These are phyloP conservation scores for Apiospora sp. DNA, from an alignment of 2,329 filamentous ascomycete genomes.

Conservation along the genomic window DNA sequence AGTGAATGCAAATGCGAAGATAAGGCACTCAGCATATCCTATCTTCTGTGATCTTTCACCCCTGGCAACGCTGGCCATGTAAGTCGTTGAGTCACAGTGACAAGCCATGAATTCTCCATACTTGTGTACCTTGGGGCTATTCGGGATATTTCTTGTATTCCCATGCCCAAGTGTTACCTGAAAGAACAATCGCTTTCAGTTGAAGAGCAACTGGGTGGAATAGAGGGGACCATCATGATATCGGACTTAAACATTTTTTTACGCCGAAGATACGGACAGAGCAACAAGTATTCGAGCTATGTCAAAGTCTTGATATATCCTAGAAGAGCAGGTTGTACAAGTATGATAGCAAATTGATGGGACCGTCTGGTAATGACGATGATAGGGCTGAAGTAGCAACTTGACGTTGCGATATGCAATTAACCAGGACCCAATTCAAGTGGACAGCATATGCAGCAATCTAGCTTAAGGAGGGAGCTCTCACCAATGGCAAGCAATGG, in stretches of 20 bases:
- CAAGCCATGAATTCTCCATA: background rate
- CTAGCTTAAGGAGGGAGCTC: background rate
- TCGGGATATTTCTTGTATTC: background rate
- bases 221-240: background rate
- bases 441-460: background rate
- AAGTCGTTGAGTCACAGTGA: background rate
- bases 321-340: background rate
- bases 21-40: background rate
- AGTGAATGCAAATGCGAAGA: background rate
- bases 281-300: background rate
- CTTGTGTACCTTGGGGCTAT: no score
- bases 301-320: background rate
- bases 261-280: no score
- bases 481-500: background rate
- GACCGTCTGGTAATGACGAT: background rate
- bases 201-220: background rate
- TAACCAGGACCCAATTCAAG: background rate
- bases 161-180: background rate
- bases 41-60: background rate
- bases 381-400: background rate
- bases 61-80: background rate
- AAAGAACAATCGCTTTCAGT: background rate
- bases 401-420: constrained; percentile 18
- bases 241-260: no score
- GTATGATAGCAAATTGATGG: background rate